Evolutionary conservation across 805 yeast genomes (phyloP).

Genomic region (Candida cerambycidarum): DNA sequence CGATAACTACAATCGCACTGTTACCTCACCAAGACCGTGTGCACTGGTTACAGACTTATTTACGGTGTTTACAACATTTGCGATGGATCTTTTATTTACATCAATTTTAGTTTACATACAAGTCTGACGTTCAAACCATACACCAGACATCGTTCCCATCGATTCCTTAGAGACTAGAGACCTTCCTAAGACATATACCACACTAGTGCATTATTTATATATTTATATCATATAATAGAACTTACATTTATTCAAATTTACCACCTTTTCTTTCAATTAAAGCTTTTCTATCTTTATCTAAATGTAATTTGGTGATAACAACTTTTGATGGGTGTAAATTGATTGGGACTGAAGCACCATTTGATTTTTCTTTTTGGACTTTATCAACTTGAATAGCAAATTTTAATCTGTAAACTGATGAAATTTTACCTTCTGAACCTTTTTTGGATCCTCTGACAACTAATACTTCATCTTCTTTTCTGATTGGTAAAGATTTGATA

Average conservation of each 20-base stretch:
- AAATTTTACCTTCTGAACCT: constrained; percentile 98
- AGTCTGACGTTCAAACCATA: too few species aligned
- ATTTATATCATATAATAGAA: constrained; percentile 6
- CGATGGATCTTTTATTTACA: too few species aligned
- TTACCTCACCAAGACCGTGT: too few species aligned
- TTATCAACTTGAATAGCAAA: constrained; percentile 95
- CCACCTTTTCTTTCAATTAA: constrained; percentile 98
- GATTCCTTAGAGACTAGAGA: too few species aligned
- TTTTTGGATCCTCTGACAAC: constrained; percentile 99
- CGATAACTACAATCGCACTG: neutral
- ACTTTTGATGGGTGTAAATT: constrained; percentile 98
- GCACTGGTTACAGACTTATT: neutral
- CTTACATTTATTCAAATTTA: constrained; percentile 69
- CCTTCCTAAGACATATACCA: too few species aligned
- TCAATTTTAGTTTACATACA: too few species aligned
- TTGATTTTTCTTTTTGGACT: constrained; percentile 95
- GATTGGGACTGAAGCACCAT: constrained; percentile 96
- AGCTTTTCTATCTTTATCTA: constrained; percentile 98
- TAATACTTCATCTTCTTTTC: constrained; percentile 93
- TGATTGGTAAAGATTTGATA: constrained; percentile 93
- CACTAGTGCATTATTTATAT: constrained; percentile 9
- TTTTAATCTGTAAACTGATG: constrained; percentile 98
- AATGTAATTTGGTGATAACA: constrained; percentile 96
- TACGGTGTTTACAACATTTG: too few species aligned
- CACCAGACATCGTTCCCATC: too few species aligned